Evolutionary conservation across 345 rosid species (phyloP), one percentile per base, ranked within the genome.

Genomic region (Reutealis trisperma): DNA sequence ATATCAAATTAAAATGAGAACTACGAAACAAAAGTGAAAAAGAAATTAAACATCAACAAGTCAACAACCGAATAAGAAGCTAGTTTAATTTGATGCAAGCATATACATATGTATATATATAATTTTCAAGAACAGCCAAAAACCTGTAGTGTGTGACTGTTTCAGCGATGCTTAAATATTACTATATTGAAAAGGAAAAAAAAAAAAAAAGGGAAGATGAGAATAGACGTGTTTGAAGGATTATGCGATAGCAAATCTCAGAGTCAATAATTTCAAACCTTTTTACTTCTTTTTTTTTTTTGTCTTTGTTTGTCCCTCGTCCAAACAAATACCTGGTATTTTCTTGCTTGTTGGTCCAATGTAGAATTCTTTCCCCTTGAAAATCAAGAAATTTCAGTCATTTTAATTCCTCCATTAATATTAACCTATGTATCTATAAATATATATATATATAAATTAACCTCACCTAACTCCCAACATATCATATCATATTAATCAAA

Each of bases 201-300:
- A 63, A 6, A 52, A 11, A 5, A 37, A 37, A n/a, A n/a, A n/a
- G n/a, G n/a, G n/a, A n/a, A n/a, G n/a, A 34, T 1, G 54, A 32
- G 14, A 8, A 8, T 3, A 13, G 10, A 70, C 89, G 87, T 78
- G 71, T 86, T 86, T 82, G 84, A 86, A 84, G 85, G 89, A 45
- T 78, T 58, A 37, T 37, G 6, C 41, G 5, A 37, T 37, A 2
- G 41, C 5, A 34, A 34, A 34, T 34, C 4, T 34, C 4, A 34
- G 41, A 78, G 81, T 78, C 77, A 47, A 59, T 47, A 60, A 2
- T 30, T 67, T 79, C 70, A 47, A 67, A 66, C 49, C 0, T 13
- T 21, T 58, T 45, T 3, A 13, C 37, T 75, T 25, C 30, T 3
- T 77, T 57, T 42, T 3, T 77, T 57, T 42, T 19, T 10, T 24